Evolutionary conservation across 1,139 yeast genomes (phyloP).

Genomic region (Yamadazyma aaseri): DNA sequence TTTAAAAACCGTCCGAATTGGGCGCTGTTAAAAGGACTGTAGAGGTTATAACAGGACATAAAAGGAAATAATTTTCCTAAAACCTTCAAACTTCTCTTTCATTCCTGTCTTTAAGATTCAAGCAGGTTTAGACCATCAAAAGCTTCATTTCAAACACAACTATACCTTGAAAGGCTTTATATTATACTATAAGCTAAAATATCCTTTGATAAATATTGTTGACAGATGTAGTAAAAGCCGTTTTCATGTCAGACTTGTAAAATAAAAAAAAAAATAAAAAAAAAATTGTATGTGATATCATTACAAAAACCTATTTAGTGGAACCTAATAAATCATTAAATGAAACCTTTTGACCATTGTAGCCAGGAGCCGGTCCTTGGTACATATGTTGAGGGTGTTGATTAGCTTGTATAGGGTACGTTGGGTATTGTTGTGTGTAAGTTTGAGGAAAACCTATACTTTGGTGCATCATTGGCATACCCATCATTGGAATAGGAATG

Average conservation of each 20-base stretch:
- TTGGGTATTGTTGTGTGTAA: conserved; percentile 1
- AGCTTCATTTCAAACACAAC: too few species aligned
- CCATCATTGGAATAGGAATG: conserved; percentile 1
- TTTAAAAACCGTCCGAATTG: too few species aligned
- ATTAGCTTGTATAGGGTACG: conserved; percentile 4
- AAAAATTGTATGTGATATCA: background rate
- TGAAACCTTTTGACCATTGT: conserved; percentile 41
- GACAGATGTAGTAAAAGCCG: too few species aligned
- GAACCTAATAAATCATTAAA: conserved; percentile 44
- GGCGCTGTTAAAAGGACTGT: conserved; percentile 1
- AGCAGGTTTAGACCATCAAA: too few species aligned
- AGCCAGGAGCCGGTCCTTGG: conserved; percentile 16
- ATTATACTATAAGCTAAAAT: too few species aligned
- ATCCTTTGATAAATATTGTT: too few species aligned
- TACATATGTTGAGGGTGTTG: conserved; percentile 3
- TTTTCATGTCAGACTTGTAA: too few species aligned
- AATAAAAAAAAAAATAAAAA: background rate
- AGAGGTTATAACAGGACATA: conserved; percentile 1
- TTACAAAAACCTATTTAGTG: conserved; percentile 19
- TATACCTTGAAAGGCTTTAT: too few species aligned
- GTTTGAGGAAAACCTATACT: too few species aligned
- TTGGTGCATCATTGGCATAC: conserved; percentile 3
- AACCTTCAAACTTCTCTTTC: too few species aligned
- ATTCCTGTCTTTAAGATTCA: too few species aligned
- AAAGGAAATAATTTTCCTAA: conserved; percentile 1